These are phyloP conservation scores for Hymenoscyphus fraxineus DNA, from an alignment of 2,329 filamentous ascomycete species.

Conservation along the genomic window DNA sequence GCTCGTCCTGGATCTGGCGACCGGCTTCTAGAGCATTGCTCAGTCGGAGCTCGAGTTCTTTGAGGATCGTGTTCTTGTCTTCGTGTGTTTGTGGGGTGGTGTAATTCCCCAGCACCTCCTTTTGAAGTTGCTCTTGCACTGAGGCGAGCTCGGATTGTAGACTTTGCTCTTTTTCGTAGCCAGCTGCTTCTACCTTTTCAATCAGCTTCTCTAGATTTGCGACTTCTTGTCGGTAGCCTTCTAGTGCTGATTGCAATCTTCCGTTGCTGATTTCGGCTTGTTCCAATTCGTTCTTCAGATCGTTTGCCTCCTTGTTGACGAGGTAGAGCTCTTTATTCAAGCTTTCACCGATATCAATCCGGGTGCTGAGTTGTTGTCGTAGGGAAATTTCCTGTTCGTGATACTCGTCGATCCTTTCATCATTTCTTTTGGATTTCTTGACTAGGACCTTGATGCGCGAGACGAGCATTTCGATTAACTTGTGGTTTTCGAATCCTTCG, in stretches of 20 bases:
- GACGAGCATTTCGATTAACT: conserved; percentile 54
- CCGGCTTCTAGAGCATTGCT: conserved; percentile 40
- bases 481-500: conserved; percentile 45
- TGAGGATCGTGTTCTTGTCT: conserved; percentile 38
- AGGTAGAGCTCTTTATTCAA: conserved; percentile 42
- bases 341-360: conserved; percentile 49
- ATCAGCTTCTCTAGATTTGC: conserved; percentile 51
- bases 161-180: conserved; percentile 12
- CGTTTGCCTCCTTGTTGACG: conserved; percentile 17
- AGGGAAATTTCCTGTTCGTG: conserved; percentile 53
- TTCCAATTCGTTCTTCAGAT: conserved; percentile 24
- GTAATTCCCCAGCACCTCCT: conserved; percentile 36
- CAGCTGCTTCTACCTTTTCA: conserved; percentile 43
- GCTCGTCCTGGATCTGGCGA: conserved; percentile 37
- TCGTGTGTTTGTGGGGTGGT: conserved; percentile 30
- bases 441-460: conserved; percentile 47
- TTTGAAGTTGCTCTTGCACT: conserved; percentile 34
- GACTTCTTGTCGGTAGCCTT: conserved; percentile 52
- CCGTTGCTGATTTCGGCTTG: conserved; percentile 44
- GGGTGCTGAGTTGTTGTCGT: conserved; percentile 52
- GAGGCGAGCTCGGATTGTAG: conserved; percentile 20
- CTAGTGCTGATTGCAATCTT: conserved; percentile 49
- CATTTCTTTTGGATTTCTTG: conserved; percentile 44
- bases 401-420: conserved; percentile 57
- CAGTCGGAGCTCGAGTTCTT: conserved; percentile 45